phyloP scores from a whole-genome alignment of 164 flowering plant species.

The Warburgia ugandensis region DNA sequence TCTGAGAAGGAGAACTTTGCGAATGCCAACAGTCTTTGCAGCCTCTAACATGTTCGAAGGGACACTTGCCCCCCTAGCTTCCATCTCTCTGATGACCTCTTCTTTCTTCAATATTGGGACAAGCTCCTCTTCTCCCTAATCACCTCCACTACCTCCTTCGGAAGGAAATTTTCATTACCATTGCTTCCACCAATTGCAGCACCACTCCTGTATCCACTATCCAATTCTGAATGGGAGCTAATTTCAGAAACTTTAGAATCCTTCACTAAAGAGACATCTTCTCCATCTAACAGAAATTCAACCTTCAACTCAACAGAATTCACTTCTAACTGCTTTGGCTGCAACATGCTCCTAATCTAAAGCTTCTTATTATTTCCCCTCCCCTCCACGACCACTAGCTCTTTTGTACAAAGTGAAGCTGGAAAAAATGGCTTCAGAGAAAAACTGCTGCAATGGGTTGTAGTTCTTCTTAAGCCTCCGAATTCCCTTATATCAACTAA shows the following conservation, averaged over 20 bases:
- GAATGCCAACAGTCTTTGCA: constrained; percentile 50
- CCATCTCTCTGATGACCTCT: constrained; percentile 50
- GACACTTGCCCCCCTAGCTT: constrained; percentile 43
- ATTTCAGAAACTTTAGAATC: constrained; percentile 1
- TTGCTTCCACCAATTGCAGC: constrained; percentile 31
- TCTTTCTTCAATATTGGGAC: constrained; percentile 57
- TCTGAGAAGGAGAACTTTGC: constrained; percentile 40
- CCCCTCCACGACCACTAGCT: too few species aligned
- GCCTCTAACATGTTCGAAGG: constrained; percentile 72
- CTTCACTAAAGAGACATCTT: neutral
- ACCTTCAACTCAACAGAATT: neutral
- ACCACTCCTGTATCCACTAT: constrained; percentile 10
- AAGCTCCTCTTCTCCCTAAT: constrained; percentile 49
- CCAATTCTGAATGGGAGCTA: constrained; percentile 5
- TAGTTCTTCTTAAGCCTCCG: neutral
- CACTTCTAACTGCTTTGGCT: neutral
- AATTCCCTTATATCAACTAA: neutral
- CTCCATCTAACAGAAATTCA: neutral
- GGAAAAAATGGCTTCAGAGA: neutral
- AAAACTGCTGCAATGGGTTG: neutral
- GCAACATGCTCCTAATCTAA: neutral
- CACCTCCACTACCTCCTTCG: constrained; percentile 25
- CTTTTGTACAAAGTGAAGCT: too few species aligned
- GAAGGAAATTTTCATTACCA: constrained; percentile 24
- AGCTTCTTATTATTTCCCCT: neutral